These are phyloP conservation scores for Chamaenerion angustifolium DNA, from an alignment of 345 rosid species.

Conservation along the genomic window DNA sequence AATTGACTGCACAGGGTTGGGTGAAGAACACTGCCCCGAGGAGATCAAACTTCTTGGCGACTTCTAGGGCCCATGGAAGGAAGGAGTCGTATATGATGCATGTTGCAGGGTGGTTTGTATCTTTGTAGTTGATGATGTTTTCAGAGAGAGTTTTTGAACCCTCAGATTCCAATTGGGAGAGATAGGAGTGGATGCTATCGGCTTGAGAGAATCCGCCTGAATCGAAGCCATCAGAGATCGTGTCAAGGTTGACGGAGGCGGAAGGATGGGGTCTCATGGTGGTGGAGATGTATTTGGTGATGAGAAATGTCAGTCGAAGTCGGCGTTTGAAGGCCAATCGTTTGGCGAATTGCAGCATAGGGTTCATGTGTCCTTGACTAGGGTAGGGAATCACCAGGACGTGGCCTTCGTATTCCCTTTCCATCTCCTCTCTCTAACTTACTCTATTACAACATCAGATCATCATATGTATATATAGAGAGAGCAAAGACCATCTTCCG, in stretches of 20 bases:
- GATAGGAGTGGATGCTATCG: constrained; percentile 15
- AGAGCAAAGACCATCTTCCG: too few relatives aligned
- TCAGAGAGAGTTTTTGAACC: constrained; percentile 39
- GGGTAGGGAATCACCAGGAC: constrained; percentile 23
- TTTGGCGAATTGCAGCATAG: constrained; percentile 32
- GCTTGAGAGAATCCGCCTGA: constrained; percentile 16
- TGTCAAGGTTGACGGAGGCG: constrained; percentile 14
- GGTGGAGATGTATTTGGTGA: constrained; percentile 22
- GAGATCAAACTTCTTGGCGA: constrained; percentile 39
- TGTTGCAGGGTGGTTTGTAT: constrained; percentile 20
- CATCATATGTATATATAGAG: too few relatives aligned
- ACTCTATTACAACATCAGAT: too few relatives aligned
- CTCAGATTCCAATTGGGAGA: constrained; percentile 15
- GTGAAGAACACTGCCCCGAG: constrained; percentile 53
- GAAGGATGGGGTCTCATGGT: constrained; percentile 10
- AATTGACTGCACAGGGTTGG: constrained; percentile 48
- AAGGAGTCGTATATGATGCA: constrained; percentile 53
- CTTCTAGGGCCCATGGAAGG: constrained; percentile 53
- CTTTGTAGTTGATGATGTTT: constrained; percentile 24
- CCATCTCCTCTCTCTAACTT: constrained; percentile 6
- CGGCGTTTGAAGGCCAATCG: constrained; percentile 22
- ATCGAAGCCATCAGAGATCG: constrained; percentile 33
- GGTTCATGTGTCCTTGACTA: constrained; percentile 37
- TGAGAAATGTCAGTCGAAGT: constrained; percentile 20
- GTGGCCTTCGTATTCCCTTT: constrained; percentile 11